Percentiles rank a stretch among this genome's conserved stretches.
These are phyloP conservation scores for Lachancea cidri DNA, from an alignment of 805 yeast genomes.

Conservation along the genomic window DNA sequence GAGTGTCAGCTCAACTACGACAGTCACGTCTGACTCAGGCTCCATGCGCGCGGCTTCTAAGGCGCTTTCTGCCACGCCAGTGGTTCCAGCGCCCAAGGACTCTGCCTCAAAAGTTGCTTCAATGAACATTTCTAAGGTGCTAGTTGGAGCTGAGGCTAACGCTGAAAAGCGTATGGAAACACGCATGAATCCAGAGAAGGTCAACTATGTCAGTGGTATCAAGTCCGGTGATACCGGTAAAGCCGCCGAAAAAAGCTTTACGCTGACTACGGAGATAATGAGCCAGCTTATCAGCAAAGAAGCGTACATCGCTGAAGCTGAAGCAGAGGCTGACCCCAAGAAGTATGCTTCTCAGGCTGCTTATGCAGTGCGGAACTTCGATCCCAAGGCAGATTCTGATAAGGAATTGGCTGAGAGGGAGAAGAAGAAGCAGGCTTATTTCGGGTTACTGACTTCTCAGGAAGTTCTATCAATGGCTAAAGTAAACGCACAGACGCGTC, in stretches of 20 bases:
- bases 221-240: conserved; percentile 19
- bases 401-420: conserved; percentile 43
- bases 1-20: conserved; percentile 5
- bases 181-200: conserved; percentile 11
- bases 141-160: conserved; percentile 27
- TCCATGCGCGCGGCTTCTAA: conserved; percentile 29
- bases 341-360: conserved; percentile 41
- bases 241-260: conserved; percentile 20
- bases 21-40: conserved; percentile 11
- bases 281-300: conserved; percentile 13
- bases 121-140: conserved; percentile 25
- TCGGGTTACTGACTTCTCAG: conserved; percentile 29
- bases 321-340: conserved; percentile 49
- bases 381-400: conserved; percentile 33
- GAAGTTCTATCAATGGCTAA: conserved; percentile 49
- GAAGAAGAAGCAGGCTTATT: conserved; percentile 23
- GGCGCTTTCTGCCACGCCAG: conserved; percentile 20
- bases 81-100: conserved; percentile 2
- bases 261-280: conserved; percentile 19
- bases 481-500: conserved; percentile 42
- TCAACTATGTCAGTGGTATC: conserved; percentile 16
- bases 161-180: conserved; percentile 24
- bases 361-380: conserved; percentile 35
- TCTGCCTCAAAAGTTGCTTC: conserved; percentile 4
- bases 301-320: conserved; percentile 55